These are phyloP conservation scores for Ceriops tagal DNA, from an alignment of 345 rosid genomes.

Conservation along the genomic window DNA sequence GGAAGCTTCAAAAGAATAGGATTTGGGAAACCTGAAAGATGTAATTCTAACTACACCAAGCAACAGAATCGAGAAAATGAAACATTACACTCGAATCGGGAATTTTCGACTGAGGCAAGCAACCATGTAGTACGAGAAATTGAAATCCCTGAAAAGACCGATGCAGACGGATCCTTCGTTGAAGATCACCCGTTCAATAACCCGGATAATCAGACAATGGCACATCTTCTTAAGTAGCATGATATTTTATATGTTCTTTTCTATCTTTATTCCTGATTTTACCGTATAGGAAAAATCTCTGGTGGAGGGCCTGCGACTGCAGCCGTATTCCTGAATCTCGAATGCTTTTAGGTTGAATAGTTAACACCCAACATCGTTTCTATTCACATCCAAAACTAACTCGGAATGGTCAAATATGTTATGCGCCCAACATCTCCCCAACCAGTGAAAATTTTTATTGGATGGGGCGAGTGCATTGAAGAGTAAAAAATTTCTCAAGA, in stretches of 20 bases:
- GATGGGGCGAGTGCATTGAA: background rate
- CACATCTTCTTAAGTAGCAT: conserved; percentile 29
- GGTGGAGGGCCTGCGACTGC: no score
- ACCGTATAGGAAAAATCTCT: no score
- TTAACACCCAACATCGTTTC: no score
- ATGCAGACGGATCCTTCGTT: background rate
- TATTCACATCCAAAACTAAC: no score
- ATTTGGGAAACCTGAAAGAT: conserved; percentile 20
- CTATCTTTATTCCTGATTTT: no score
- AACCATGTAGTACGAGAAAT: background rate
- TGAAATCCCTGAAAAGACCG: background rate
- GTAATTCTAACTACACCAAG: conserved; percentile 15
- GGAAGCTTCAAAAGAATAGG: conserved; percentile 16
- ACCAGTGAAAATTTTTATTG: no score
- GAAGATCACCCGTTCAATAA: conserved; percentile 44
- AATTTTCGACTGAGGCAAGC: background rate
- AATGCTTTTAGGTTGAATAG: no score
- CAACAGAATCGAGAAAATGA: conserved; percentile 10
- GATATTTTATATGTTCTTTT: background rate
- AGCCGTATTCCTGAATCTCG: no score
- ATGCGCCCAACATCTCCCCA: no score
- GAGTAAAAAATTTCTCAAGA: background rate
- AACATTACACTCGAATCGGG: conserved; percentile 2
- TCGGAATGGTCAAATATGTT: no score
- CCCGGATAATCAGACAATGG: conserved; percentile 6